These are phyloP conservation scores for Neonectria neomacrospora DNA, from an alignment of 2,329 filamentous ascomycete genomes.

Conservation along the genomic window DNA sequence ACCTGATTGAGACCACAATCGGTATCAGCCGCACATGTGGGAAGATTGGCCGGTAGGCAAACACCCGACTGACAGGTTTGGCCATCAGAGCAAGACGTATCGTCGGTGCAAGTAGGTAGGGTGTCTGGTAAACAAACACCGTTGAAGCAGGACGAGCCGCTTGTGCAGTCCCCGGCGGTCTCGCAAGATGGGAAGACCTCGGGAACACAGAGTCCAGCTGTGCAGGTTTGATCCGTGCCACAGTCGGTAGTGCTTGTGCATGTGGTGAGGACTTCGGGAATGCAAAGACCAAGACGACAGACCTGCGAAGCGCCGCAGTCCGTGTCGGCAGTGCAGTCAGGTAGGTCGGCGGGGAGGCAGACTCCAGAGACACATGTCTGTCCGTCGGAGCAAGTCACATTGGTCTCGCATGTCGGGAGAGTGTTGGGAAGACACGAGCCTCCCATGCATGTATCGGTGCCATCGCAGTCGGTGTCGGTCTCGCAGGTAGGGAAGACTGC, in stretches of 20 bases:
- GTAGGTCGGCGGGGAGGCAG: constrained; percentile 7
- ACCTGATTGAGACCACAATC: constrained; percentile 24
- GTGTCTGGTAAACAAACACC: constrained; percentile 12
- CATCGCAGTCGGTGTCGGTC: constrained; percentile 5
- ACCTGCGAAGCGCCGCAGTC: constrained; percentile 8
- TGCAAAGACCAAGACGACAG: constrained; percentile 14
- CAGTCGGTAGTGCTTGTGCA: not conserved
- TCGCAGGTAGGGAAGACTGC: constrained; percentile 4
- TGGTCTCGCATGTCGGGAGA: constrained; percentile 3
- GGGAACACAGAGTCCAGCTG: constrained; percentile 17
- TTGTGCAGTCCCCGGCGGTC: not conserved
- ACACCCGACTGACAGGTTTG: constrained; percentile 13
- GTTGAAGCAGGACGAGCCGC: constrained; percentile 6
- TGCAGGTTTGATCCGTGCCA: constrained; percentile 5
- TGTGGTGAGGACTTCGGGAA: constrained; percentile 1
- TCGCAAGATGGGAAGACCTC: constrained; percentile 13
- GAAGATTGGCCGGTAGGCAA: constrained; percentile 13
- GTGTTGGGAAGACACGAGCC: constrained; percentile 8
- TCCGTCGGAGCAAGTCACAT: not conserved
- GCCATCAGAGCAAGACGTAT: not conserved
- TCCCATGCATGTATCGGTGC: constrained; percentile 1
- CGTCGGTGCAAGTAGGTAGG: constrained; percentile 5
- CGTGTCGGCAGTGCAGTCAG: not conserved
- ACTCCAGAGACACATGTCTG: constrained; percentile 12
- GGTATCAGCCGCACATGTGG: not conserved